Evolutionary conservation across 2,329 filamentous ascomycete genomes (phyloP), one percentile per base, ranked within the genome.

Genomic region (Cadophora malorum): DNA sequence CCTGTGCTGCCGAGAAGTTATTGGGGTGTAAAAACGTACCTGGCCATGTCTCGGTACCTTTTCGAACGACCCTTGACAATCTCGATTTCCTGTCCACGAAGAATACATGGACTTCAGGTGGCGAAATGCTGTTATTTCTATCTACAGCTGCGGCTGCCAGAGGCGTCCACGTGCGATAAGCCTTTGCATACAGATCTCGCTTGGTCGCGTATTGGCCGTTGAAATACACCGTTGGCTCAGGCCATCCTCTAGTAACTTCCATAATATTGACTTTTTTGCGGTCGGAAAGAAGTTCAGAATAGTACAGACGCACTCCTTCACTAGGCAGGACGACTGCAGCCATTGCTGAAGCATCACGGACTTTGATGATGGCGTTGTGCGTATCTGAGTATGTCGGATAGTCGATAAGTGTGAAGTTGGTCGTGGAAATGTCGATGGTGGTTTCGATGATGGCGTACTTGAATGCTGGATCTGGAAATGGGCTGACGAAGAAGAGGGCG

Each of bases 371-470:
- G 7, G 25, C 25, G 14, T 21, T n/a, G 31, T 56, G 28, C 19
- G 31, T 56, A 28, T 56, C 53, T n/a, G 31, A 33, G n/a, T 28
- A n/a, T 56, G 31, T 28, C 19, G 50, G 50, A 53, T 53, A 31
- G 12, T 56, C 53, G 3, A 56, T 28, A 21, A 33, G 16, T 2
- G 53, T 56, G 28, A 33, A 56, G 31, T 33, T n/a, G 5, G 53
- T 35, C 28, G 16, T 56, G 53, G 25, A 56, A 28, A 56, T 56
- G 31, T 56, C 53, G 31, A 56, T 31, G 16, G 35, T 35, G 9
- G 53, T n/a, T 56, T 56, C 53, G 10, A 56, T 56, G 53, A 56
- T 56, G 8, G 53, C 28, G 16, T 35, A 56, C 6, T 56, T 56
- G 6, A 19, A n/a, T 21, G 19, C 53, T 19, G 28, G 28, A 21